Percentiles rank a stretch among this genome's conserved stretches.
phyloP scores from a whole-genome alignment of 2,329 filamentous ascomycete species.

The Amesomyces nigricolor region DNA sequence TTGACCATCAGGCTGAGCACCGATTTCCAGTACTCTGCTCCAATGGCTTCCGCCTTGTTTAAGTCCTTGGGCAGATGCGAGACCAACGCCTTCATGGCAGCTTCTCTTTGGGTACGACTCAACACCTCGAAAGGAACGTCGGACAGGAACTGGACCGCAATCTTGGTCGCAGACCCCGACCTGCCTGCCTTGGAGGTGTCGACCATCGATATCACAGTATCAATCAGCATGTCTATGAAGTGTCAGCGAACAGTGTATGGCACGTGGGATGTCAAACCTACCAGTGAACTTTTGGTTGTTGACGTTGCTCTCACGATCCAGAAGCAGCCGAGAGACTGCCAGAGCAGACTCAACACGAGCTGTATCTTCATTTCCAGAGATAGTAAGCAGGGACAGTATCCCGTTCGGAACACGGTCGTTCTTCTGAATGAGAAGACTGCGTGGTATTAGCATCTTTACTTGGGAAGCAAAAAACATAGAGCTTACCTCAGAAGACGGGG shows the following conservation, averaged over 20 bases:
- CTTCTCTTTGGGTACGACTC: slow-evolving; percentile 20
- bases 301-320: slow-evolving; percentile 21
- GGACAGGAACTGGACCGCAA: slow-evolving; percentile 21
- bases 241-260: background rate
- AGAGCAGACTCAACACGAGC: slow-evolving; percentile 3
- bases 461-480: no score
- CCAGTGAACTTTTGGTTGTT: slow-evolving; percentile 21
- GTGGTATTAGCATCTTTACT: background rate
- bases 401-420: slow-evolving; percentile 11
- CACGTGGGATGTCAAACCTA: background rate
- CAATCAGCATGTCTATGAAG: slow-evolving; percentile 11
- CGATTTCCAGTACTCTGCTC: slow-evolving; percentile 30
- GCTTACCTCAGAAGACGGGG: slow-evolving; percentile 19
- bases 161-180: slow-evolving; percentile 2
- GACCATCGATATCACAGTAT: slow-evolving; percentile 16
- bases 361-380: background rate
- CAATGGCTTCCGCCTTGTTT: slow-evolving; percentile 10
- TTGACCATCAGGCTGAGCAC: slow-evolving; percentile 44
- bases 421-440: slow-evolving; percentile 19
- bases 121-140: slow-evolving; percentile 18
- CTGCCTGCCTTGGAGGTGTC: slow-evolving; percentile 19
- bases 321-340: slow-evolving; percentile 6
- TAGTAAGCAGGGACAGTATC: slow-evolving; percentile 11
- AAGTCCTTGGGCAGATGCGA: slow-evolving; percentile 13
- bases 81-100: slow-evolving; percentile 21